Conservation (phyloP, 805 yeast genomes). For the Wickerhamiella azymoides region DNA sequence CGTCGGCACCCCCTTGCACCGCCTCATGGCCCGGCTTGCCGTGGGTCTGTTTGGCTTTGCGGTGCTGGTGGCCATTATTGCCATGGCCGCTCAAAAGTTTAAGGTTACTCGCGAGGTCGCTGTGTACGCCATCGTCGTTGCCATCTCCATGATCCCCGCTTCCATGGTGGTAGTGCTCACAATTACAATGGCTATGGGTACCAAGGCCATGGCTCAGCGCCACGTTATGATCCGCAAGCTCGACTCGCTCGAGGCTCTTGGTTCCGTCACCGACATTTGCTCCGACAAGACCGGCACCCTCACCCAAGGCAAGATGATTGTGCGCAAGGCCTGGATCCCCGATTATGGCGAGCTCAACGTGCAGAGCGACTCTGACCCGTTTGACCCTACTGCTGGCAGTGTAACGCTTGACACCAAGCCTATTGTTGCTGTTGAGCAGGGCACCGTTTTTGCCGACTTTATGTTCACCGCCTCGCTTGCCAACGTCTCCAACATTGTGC, state of each 20-base stretch:
- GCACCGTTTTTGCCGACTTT: slow-evolving; percentile 31
- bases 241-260: slow-evolving; percentile 66
- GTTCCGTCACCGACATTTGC: slow-evolving; percentile 66
- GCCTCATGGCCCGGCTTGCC: slow-evolving; percentile 64
- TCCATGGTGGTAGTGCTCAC: slow-evolving; percentile 67
- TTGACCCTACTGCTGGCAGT: slow-evolving; percentile 49
- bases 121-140: slow-evolving; percentile 77
- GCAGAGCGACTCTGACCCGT: slow-evolving; percentile 43
- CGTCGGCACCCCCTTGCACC: slow-evolving; percentile 71
- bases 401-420: slow-evolving; percentile 25
- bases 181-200: slow-evolving; percentile 76
- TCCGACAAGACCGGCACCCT: slow-evolving; percentile 76
- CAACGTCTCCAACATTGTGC: slow-evolving; percentile 56
- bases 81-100: slow-evolving; percentile 72
- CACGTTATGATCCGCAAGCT: slow-evolving; percentile 63
- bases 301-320: slow-evolving; percentile 69
- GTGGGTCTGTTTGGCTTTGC: slow-evolving; percentile 59
- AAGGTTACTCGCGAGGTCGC: slow-evolving; percentile 69
- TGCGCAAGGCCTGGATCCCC: slow-evolving; percentile 58
- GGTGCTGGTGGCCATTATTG: slow-evolving; percentile 73
- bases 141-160: slow-evolving; percentile 70
- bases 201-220: slow-evolving; percentile 55
- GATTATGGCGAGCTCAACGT: slow-evolving; percentile 43
- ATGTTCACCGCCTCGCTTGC: slow-evolving; percentile 59
- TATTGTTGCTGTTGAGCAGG: slow-evolving; percentile 1